These are phyloP conservation scores for Brettanomyces bruxellensis DNA, from an alignment of 805 yeast genomes.

Conservation along the genomic window DNA sequence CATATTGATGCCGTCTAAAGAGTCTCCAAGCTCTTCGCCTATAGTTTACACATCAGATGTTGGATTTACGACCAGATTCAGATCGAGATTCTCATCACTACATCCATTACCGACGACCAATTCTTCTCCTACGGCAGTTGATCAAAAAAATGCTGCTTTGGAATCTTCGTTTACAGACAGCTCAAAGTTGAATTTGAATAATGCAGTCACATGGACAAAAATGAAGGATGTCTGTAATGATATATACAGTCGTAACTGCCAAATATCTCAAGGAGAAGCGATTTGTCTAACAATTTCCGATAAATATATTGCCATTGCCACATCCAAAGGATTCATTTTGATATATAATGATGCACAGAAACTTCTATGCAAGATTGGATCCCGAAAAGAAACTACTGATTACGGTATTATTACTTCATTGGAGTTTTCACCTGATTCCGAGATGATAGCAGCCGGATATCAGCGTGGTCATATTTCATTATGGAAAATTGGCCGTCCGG, in stretches of 20 bases:
- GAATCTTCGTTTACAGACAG: slow-evolving; percentile 1
- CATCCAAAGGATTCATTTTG: slow-evolving; percentile 54
- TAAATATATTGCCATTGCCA: slow-evolving; percentile 51
- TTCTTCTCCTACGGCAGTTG: no score
- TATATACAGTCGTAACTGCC: slow-evolving; percentile 12
- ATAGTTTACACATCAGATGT: no score
- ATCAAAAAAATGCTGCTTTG: no score
- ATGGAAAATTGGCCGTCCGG: slow-evolving; percentile 49
- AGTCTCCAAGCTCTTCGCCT: no score
- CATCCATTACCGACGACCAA: no score
- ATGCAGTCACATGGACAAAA: slow-evolving; percentile 20
- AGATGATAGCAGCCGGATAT: slow-evolving; percentile 62
- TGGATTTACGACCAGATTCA: no score
- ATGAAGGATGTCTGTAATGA: slow-evolving; percentile 17
- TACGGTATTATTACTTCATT: slow-evolving; percentile 46
- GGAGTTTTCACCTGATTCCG: slow-evolving; percentile 58
- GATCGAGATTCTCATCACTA: no score
- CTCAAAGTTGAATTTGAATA: slow-evolving; percentile 5
- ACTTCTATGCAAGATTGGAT: slow-evolving; percentile 33
- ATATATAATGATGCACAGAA: slow-evolving; percentile 64
- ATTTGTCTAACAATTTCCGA: slow-evolving; percentile 35
- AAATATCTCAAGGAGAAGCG: slow-evolving; percentile 39
- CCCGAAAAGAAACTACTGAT: slow-evolving; percentile 7
- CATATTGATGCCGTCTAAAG: no score
- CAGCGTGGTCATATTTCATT: slow-evolving; percentile 52